Evolutionary conservation across 2,329 filamentous ascomycete species (phyloP).

Genomic region (Penicillium occitanis): DNA sequence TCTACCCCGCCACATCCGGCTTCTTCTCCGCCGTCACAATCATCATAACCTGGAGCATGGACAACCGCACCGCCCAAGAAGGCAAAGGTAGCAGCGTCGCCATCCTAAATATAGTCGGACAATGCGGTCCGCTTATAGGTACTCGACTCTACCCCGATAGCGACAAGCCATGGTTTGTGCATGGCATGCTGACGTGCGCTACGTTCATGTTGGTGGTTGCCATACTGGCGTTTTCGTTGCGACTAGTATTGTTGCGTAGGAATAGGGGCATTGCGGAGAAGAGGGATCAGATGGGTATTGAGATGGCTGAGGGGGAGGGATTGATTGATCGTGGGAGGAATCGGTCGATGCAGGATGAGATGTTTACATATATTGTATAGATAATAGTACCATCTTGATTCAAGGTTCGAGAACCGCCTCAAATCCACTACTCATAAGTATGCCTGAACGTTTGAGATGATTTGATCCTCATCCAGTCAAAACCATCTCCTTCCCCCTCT

Average conservation of each 20-base stretch:
- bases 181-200: constrained; percentile 64
- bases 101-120: constrained; percentile 76
- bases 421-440: not conserved
- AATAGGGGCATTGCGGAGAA: constrained; percentile 48
- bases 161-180: constrained; percentile 62
- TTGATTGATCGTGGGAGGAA: constrained; percentile 15
- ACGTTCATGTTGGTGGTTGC: constrained; percentile 63
- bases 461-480: not conserved
- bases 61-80: constrained; percentile 71
- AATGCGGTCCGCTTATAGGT: constrained; percentile 72
- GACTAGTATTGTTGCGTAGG: constrained; percentile 53
- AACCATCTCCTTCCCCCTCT: constrained; percentile 25
- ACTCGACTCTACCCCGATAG: constrained; percentile 62
- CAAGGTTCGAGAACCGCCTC: not conserved
- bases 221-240: constrained; percentile 54
- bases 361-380: constrained; percentile 22
- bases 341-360: constrained; percentile 4
- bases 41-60: constrained; percentile 84
- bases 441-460: not conserved
- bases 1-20: constrained; percentile 75
- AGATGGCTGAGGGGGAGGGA: constrained; percentile 23
- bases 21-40: constrained; percentile 84
- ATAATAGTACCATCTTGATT: not conserved
- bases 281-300: constrained; percentile 23
- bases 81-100: constrained; percentile 75